A percentile compares a stretch with the other conserved stretches of the same genome.
Evolutionary conservation across 2,329 filamentous ascomycete species (phyloP).

Genomic region (Thelonectria rubi): DNA sequence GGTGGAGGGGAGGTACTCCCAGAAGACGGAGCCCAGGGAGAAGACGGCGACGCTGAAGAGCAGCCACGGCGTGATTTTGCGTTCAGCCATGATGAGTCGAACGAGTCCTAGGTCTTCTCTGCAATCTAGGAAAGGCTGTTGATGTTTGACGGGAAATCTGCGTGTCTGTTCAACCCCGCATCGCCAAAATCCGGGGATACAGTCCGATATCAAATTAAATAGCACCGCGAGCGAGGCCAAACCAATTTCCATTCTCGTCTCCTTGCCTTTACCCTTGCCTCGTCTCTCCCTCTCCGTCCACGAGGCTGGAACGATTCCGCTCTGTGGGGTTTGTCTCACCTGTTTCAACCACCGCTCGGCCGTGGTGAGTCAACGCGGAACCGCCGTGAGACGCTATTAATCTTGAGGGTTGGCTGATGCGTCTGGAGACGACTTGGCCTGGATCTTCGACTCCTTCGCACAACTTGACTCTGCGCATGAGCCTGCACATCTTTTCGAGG

Average conservation of each 20-base stretch:
- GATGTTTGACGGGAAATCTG: background rate
- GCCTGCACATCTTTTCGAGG: constrained; percentile 27
- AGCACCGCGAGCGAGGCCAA: background rate
- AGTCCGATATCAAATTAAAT: constrained; percentile 14
- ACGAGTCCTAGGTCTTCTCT: too few relatives aligned
- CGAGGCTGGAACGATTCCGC: constrained; percentile 9
- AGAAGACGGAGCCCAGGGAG: constrained; percentile 34
- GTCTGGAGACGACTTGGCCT: background rate
- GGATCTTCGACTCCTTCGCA: constrained; percentile 26
- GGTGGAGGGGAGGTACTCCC: constrained; percentile 17
- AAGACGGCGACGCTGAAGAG: constrained; percentile 26
- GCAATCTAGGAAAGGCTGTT: background rate
- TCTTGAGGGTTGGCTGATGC: constrained; percentile 6
- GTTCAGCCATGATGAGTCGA: constrained; percentile 4
- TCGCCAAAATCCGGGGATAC: constrained; percentile 8
- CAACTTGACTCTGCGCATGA: constrained; percentile 26
- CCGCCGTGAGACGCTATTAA: constrained; percentile 4
- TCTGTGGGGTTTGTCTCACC: constrained; percentile 4
- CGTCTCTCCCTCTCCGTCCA: background rate
- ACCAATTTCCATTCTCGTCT: background rate
- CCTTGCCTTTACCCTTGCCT: background rate
- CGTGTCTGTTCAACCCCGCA: background rate
- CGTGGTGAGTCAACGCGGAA: constrained; percentile 9
- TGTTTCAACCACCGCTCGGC: constrained; percentile 6
- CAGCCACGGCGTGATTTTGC: constrained; percentile 28